phyloP scores from a whole-genome alignment of 1,139 yeast species.

The Pneumocystis wakefieldiae region DNA sequence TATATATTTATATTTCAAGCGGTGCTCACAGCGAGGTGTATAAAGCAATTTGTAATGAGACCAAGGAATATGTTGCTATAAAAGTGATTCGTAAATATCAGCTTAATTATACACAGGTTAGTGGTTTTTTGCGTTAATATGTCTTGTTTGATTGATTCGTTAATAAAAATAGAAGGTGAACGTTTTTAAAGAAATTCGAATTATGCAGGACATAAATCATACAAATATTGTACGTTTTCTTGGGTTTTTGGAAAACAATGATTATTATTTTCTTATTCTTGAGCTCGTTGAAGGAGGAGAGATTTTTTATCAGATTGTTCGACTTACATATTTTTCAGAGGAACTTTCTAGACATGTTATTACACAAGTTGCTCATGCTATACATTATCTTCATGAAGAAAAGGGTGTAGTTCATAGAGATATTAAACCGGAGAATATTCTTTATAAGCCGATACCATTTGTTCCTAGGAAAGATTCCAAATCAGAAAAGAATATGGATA shows the following conservation, averaged over 20 bases:
- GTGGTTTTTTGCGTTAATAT: constrained; percentile 15
- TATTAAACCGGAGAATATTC: constrained; percentile 82
- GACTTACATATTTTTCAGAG: constrained; percentile 80
- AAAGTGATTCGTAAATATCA: constrained; percentile 67
- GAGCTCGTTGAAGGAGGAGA: constrained; percentile 91
- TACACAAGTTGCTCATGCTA: constrained; percentile 67
- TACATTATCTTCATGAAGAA: constrained; percentile 64
- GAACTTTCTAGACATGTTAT: constrained; percentile 73
- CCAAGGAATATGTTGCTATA: constrained; percentile 52
- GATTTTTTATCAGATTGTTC: constrained; percentile 81
- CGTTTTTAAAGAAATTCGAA: constrained; percentile 69
- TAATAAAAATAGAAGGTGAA: constrained; percentile 36
- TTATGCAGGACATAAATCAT: constrained; percentile 62
- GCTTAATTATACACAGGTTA: constrained; percentile 31
- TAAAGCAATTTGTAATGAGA: constrained; percentile 42
- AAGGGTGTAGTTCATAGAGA: constrained; percentile 88
- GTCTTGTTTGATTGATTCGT: neutral
- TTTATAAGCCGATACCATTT: constrained; percentile 62
- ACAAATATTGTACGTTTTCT: constrained; percentile 57
- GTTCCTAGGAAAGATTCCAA: constrained; percentile 36
- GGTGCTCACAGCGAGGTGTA: constrained; percentile 88
- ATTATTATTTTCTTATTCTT: constrained; percentile 61
- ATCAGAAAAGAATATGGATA: constrained; percentile 53
- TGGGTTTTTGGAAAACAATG: constrained; percentile 49
- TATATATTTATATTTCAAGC: constrained; percentile 33